Evolutionary conservation across 2,329 filamentous ascomycete species (phyloP).

Genomic region (Ascomycota sp.): DNA sequence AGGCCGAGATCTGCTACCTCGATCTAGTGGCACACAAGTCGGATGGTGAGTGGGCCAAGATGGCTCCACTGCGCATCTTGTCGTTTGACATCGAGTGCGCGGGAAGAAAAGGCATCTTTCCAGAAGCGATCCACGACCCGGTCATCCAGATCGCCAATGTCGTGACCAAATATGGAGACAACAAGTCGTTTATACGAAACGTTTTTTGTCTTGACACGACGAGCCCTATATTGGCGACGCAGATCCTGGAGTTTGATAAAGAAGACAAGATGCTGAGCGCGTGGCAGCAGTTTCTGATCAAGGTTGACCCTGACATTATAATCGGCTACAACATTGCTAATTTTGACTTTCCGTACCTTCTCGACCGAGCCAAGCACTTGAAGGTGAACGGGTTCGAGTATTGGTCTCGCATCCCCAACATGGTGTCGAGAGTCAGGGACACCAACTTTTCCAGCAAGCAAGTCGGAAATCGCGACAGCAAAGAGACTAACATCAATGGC

Average conservation of each 20-base stretch:
- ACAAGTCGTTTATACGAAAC: constrained; percentile 87
- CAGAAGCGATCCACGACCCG: constrained; percentile 75
- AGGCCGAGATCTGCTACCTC: constrained; percentile 64
- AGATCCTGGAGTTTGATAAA: constrained; percentile 63
- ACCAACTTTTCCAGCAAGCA: constrained; percentile 93
- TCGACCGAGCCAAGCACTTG: constrained; percentile 71
- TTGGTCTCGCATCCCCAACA: constrained; percentile 60
- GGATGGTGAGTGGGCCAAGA: constrained; percentile 92
- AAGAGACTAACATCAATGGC: constrained; percentile 85
- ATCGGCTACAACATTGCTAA: constrained; percentile 98
- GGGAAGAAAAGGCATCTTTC: constrained; percentile 91
- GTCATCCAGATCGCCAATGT: constrained; percentile 98
- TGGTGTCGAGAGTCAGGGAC: constrained; percentile 52
- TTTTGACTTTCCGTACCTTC: constrained; percentile 92
- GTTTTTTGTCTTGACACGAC: constrained; percentile 91
- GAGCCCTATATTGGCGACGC: constrained; percentile 83
- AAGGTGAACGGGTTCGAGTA: constrained; percentile 66
- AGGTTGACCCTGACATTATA: constrained; percentile 89
- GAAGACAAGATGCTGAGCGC: constrained; percentile 82
- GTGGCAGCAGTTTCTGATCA: constrained; percentile 78
- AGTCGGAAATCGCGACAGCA: constrained; percentile 90
- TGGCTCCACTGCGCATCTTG: constrained; percentile 78
- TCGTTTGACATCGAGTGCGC: constrained; percentile 99
- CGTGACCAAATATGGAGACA: constrained; percentile 84
- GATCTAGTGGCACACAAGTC: constrained; percentile 75